Conservation (phyloP, 345 rosid genomes). For the Clausena lansium region DNA sequence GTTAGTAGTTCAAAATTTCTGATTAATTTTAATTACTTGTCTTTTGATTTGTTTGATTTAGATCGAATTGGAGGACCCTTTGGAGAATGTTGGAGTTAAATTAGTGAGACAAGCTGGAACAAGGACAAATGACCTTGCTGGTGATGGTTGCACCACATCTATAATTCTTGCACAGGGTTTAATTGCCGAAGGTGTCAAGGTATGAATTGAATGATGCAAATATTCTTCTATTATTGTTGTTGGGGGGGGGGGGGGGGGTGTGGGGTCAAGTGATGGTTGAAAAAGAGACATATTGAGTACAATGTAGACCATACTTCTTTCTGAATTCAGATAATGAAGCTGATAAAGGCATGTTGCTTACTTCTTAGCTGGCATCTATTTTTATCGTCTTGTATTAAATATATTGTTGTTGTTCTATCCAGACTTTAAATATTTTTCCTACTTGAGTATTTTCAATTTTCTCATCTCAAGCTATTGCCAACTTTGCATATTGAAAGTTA, state of each 20-base stretch:
- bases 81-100: slow-evolving; percentile 96
- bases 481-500: slow-evolving; percentile 7
- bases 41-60: slow-evolving; percentile 22
- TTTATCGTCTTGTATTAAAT: not conserved
- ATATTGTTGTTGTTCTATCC: not conserved
- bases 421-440: not conserved
- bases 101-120: slow-evolving; percentile 98
- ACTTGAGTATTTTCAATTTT: not conserved
- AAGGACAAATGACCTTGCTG: slow-evolving; percentile 87
- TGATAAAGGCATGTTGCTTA: not conserved
- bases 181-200: slow-evolving; percentile 61
- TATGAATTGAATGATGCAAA: not conserved
- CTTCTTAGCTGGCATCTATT: not conserved
- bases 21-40: not conserved
- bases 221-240: not conserved
- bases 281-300: not conserved
- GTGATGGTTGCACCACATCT: slow-evolving; percentile 96
- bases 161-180: slow-evolving; percentile 88
- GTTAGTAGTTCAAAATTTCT: not conserved
- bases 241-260: too few species aligned
- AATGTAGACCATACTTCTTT: not conserved
- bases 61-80: slow-evolving; percentile 90
- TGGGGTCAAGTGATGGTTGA: not conserved
- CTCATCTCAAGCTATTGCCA: not conserved
- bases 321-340: not conserved